Evolutionary conservation across 495 filamentous ascomycete species (phyloP).

Genomic region (Penicillium antarcticum): DNA sequence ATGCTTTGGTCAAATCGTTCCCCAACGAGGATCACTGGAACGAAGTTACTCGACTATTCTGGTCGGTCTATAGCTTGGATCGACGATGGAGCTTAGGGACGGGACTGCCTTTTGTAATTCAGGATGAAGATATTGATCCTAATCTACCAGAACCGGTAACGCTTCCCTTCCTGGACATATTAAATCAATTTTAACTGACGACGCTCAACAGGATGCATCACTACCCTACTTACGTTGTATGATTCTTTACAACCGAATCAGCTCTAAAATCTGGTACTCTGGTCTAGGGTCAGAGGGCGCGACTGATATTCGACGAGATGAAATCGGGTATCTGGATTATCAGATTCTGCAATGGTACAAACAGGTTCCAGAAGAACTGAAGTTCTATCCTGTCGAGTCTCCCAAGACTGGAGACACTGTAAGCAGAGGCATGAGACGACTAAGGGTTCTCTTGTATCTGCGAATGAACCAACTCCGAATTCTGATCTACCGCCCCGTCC

Average conservation of each 20-base stretch:
- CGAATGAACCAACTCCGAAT: conserved; percentile 82
- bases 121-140: conserved; percentile 81
- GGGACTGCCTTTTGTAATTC: conserved; percentile 75
- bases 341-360: conserved; percentile 78
- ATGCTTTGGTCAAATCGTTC: conserved; percentile 64
- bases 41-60: conserved; percentile 66
- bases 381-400: conserved; percentile 55
- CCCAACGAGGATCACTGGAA: conserved; percentile 58
- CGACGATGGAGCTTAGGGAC: conserved; percentile 78
- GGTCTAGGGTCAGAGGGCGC: conserved; percentile 47
- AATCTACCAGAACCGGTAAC: conserved; percentile 73
- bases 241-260: conserved; percentile 73
- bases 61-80: conserved; percentile 78
- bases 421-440: conserved; percentile 46
- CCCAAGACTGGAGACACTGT: conserved; percentile 38
- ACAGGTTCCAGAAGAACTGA: conserved; percentile 53
- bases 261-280: conserved; percentile 74
- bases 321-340: conserved; percentile 73
- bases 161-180: too few relatives aligned
- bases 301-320: conserved; percentile 54
- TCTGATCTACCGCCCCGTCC: conserved; percentile 75
- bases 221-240: conserved; percentile 72
- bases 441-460: conserved; percentile 58
- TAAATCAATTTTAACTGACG: not conserved
- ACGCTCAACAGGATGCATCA: conserved; percentile 52